phyloP scores from a whole-genome alignment of 805 yeast genomes.

The Saccharomycopsis fibuligera region DNA sequence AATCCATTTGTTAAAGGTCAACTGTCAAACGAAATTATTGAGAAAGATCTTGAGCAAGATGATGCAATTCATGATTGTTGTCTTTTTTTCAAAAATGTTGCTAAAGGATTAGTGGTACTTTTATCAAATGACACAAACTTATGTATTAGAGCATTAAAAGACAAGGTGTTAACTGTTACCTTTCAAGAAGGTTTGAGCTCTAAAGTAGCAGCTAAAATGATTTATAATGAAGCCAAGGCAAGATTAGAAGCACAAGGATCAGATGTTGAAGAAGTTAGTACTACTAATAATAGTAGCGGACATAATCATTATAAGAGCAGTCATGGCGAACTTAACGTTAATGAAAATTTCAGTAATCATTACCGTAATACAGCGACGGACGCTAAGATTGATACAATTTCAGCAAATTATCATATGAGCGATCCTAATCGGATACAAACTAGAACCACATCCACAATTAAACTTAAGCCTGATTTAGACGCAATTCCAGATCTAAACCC shows the following conservation, averaged over 20 bases:
- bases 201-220: conserved; percentile 34
- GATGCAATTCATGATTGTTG: conserved; percentile 87
- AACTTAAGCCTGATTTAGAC: background rate
- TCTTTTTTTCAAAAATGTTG: conserved; percentile 43
- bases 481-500: background rate
- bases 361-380: background rate
- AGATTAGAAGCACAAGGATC: background rate
- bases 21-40: conserved; percentile 45
- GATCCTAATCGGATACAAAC: no score
- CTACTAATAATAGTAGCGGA: background rate
- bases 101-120: conserved; percentile 43
- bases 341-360: background rate
- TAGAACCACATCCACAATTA: background rate
- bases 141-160: conserved; percentile 68
- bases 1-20: conserved; percentile 59
- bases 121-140: conserved; percentile 81
- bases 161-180: conserved; percentile 59
- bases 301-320: background rate
- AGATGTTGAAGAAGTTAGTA: background rate
- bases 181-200: conserved; percentile 41
- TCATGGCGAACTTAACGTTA: background rate
- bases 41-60: conserved; percentile 47
- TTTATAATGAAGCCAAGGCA: conserved; percentile 30
- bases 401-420: no score
- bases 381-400: no score